phyloP scores from a whole-genome alignment of 208 protist genomes.

The Leishmania tropica region DNA sequence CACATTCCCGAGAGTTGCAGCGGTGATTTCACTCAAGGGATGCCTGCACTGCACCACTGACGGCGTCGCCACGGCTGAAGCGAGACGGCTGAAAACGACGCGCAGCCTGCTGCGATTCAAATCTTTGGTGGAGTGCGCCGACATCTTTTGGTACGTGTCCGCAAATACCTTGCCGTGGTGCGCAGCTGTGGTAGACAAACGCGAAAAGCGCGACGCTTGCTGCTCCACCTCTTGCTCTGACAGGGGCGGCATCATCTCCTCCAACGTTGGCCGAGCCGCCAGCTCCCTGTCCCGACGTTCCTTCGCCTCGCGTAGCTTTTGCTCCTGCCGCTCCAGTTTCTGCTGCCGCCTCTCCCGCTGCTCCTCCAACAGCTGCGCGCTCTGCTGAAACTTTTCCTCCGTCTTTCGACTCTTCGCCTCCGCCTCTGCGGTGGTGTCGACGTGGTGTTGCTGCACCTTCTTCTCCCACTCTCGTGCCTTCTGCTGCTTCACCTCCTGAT shows the following conservation, averaged over 20 bases:
- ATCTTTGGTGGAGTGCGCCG: constrained; percentile 54
- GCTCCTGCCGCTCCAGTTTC: constrained; percentile 68
- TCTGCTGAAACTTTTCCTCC: constrained; percentile 69
- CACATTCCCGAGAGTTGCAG: constrained; percentile 39
- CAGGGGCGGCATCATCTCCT: constrained; percentile 57
- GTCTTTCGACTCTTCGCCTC: constrained; percentile 48
- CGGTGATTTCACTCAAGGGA: constrained; percentile 62
- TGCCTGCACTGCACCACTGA: constrained; percentile 59
- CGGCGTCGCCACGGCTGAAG: constrained; percentile 21
- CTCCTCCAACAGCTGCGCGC: constrained; percentile 69
- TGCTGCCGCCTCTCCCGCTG: constrained; percentile 69
- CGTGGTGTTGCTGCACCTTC: constrained; percentile 62
- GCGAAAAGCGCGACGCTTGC: constrained; percentile 50
- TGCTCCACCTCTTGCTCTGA: constrained; percentile 64
- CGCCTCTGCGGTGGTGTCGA: constrained; percentile 39
- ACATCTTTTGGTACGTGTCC: constrained; percentile 86
- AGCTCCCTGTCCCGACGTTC: constrained; percentile 37
- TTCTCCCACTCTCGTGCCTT: constrained; percentile 72
- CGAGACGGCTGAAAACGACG: constrained; percentile 56
- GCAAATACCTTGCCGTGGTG: constrained; percentile 67
- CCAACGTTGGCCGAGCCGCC: constrained; percentile 24
- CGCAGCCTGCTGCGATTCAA: constrained; percentile 77
- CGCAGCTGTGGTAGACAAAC: constrained; percentile 37
- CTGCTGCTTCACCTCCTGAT: constrained; percentile 56
- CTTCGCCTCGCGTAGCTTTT: constrained; percentile 48